Base-by-base conservation (phyloP, 2,329 filamentous ascomycete species). In the Cordyceps farinosa region DNA sequence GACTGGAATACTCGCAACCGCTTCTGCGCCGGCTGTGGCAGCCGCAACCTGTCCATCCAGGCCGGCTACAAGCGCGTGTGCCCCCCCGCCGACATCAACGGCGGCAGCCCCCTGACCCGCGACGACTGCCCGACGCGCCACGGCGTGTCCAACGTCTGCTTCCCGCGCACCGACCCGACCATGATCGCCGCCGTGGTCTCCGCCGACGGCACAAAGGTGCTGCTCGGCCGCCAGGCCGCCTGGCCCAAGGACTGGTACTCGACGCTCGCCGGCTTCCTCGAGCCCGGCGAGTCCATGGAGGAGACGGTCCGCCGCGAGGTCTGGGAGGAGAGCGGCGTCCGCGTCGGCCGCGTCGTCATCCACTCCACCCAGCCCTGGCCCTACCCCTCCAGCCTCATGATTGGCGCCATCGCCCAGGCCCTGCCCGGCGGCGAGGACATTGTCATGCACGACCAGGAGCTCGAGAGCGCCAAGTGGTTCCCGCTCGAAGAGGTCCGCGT, bases 1-100 rank as follows among this genome's bases (percentile, higher is more conserved):
- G 95, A 98, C 79, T 99, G 95, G 95, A 98, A 99, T 78, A 83
- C 83, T 32, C 90, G 94, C 58, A 97, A 96, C 77, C 90, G 89
- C 36, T 99, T 92, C 81, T 99, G 95, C 75, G 92, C 88, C 38
- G 89, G 89, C 62, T 99, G 95, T 76, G 94, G 95, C 40, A 85
- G 90, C 71, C 87, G 84, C 30, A 98, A 92, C 0, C 79, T 97
- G 65, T 90, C 89, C 22, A 81, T 91, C 32, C 89, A 93, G 70
- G 90, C 87, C 5, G 91, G 91, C 55, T 92, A 90, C 73, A 96
- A 96, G 78, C 86, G 91, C 52, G 83, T 87, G 8, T 96, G 91
- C 72, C 90, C 91, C 8, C 84, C 90, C 0, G 86, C 84, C 1
- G 91, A 95, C 73, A 76, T 82, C 34, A 73, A 76, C 50, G 80